Conservation (phyloP, 257 asterid species). For the Paulownia fortunei region DNA sequence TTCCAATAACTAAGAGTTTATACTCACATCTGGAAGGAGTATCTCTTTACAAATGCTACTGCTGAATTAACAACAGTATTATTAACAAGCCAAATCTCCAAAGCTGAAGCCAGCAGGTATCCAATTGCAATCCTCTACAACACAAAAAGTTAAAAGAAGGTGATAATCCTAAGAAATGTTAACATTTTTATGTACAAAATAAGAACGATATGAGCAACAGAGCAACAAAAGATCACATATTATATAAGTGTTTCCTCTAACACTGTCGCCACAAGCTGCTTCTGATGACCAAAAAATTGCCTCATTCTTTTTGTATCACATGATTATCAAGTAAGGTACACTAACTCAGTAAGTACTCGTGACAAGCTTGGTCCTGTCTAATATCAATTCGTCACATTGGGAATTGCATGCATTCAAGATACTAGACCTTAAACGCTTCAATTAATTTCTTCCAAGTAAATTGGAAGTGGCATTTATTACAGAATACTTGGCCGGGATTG, state of each 20-base stretch:
- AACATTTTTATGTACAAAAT: not conserved
- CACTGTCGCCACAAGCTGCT: no score
- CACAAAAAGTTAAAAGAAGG: slow-evolving; percentile 27
- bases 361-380: not conserved
- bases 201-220: slow-evolving; percentile 2
- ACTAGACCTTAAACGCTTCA: not conserved
- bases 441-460: not conserved
- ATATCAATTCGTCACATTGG: not conserved
- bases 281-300: not conserved
- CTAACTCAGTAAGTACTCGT: not conserved
- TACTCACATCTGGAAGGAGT: slow-evolving; percentile 79
- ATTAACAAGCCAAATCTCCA: slow-evolving; percentile 84
- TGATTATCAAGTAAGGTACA: not conserved
- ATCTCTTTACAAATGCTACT: slow-evolving; percentile 64
- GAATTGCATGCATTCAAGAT: not conserved
- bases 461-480: not conserved
- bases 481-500: not conserved
- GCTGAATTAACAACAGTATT: slow-evolving; percentile 61
- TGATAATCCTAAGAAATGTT: slow-evolving; percentile 4
- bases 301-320: not conserved
- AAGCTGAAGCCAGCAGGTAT: slow-evolving; percentile 68
- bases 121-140: slow-evolving; percentile 88
- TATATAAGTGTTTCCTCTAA: slow-evolving; percentile 2
- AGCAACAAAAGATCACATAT: slow-evolving; percentile 15
- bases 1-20: slow-evolving; percentile 19